phyloP scores from a whole-genome alignment of 192 early-diverging fungal species.

The Podochytrium sp. region DNA sequence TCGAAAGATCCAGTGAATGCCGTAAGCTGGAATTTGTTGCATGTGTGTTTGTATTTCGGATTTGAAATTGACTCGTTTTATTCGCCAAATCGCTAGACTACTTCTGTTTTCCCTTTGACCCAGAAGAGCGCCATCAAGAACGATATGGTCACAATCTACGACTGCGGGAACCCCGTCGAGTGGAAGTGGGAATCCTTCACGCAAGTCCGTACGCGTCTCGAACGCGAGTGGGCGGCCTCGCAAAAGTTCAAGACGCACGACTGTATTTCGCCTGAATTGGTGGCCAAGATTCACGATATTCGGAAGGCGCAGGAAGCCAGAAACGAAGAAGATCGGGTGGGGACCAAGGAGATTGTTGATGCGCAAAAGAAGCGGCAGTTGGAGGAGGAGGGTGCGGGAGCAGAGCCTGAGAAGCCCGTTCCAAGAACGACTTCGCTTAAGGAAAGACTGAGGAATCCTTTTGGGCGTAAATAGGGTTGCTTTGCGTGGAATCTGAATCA shows the following conservation, averaged over 20 bases:
- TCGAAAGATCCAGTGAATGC: conserved; percentile 31
- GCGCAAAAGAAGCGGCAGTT: neutral
- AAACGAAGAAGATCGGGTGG: neutral
- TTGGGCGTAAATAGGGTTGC: too few relatives aligned
- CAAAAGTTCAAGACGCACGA: conserved; percentile 19
- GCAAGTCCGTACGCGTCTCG: conserved; percentile 22
- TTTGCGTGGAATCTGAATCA: too few relatives aligned
- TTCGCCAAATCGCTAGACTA: conserved; percentile 10
- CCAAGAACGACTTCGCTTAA: too few relatives aligned
- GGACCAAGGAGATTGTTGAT: neutral
- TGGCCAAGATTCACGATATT: conserved; percentile 9
- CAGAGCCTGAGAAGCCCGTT: too few relatives aligned
- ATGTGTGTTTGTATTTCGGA: neutral
- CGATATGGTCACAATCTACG: conserved; percentile 26
- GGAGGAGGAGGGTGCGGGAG: too few relatives aligned
- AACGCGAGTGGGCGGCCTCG: conserved; percentile 20
- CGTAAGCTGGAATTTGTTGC: conserved; percentile 15
- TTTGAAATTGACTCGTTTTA: neutral
- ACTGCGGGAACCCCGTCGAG: neutral
- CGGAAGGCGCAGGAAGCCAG: neutral
- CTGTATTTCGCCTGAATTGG: neutral
- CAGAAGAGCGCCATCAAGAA: neutral
- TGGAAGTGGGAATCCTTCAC: conserved; percentile 31
- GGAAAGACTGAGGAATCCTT: too few relatives aligned
- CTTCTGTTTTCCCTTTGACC: conserved; percentile 9